Evolutionary conservation across 1,284 basidiomycete species (phyloP).

Genomic region (Ceratobasidium sp.): DNA sequence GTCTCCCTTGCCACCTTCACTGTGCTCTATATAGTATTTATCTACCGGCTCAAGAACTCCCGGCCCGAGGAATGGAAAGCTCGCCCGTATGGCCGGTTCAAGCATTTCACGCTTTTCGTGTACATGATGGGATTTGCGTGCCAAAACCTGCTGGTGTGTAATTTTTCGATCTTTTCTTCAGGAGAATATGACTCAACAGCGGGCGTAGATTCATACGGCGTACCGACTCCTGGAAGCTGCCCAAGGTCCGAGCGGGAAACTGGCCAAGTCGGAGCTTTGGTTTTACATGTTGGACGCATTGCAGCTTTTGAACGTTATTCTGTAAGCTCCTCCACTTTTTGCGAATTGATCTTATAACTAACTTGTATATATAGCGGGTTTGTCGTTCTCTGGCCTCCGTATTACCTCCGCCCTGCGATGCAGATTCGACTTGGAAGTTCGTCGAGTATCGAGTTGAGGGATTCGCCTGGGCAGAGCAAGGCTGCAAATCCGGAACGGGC

Average conservation of each 20-base stretch:
- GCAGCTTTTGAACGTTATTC: neutral
- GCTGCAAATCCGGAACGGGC: neutral
- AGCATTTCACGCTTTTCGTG: neutral
- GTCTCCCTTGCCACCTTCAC: slow-evolving; percentile 2
- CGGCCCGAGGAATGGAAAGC: slow-evolving; percentile 8
- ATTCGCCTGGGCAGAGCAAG: neutral
- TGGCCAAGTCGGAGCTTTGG: slow-evolving; percentile 4
- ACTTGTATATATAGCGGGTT: neutral
- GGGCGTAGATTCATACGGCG: slow-evolving; percentile 8
- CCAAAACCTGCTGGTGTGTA: neutral
- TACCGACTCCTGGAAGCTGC: slow-evolving; percentile 14
- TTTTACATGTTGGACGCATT: slow-evolving; percentile 22
- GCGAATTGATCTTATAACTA: neutral
- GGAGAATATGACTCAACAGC: too few relatives aligned
- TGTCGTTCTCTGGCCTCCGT: neutral
- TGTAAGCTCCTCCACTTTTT: neutral
- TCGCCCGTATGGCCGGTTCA: neutral
- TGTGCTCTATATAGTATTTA: neutral
- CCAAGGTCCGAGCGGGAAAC: slow-evolving; percentile 9
- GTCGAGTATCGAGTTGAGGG: neutral
- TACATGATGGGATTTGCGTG: neutral
- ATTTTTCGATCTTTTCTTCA: neutral
- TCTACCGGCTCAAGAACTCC: neutral
- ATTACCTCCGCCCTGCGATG: neutral
- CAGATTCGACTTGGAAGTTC: neutral